Percentiles rank a stretch among this genome's conserved stretches.
These are phyloP conservation scores for Picochlorum sp. DNA, from an alignment of 139 green algal genomes.

Conservation along the genomic window DNA sequence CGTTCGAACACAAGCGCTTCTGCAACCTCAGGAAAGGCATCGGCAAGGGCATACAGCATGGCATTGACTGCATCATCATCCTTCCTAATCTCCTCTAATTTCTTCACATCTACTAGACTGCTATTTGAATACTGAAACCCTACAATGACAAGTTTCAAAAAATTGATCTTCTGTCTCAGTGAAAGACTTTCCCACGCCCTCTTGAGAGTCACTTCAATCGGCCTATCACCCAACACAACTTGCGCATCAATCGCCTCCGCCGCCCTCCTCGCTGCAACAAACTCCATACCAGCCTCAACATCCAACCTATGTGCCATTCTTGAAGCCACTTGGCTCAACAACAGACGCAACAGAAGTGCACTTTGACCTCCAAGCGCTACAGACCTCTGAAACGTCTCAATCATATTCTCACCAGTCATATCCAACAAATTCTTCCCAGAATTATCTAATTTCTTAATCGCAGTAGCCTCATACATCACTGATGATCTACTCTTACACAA, in stretches of 20 bases:
- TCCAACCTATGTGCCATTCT: slow-evolving; percentile 23
- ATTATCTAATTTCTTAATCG: neutral
- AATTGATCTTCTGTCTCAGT: slow-evolving; percentile 16
- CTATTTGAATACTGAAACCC: neutral
- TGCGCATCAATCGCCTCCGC: slow-evolving; percentile 46
- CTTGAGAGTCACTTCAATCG: slow-evolving; percentile 73
- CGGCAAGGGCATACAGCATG: slow-evolving; percentile 14
- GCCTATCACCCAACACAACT: slow-evolving; percentile 75
- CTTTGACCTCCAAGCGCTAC: slow-evolving; percentile 48
- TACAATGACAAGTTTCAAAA: slow-evolving; percentile 11
- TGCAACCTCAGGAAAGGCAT: slow-evolving; percentile 4
- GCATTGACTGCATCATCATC: slow-evolving; percentile 37
- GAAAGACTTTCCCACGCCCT: slow-evolving; percentile 55
- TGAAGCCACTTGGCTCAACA: slow-evolving; percentile 30
- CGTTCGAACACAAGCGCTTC: slow-evolving; percentile 50
- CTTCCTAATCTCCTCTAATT: slow-evolving; percentile 8
- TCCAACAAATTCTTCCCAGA: slow-evolving; percentile 32
- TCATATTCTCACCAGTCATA: slow-evolving; percentile 34
- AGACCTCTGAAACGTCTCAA: slow-evolving; percentile 34
- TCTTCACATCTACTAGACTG: neutral
- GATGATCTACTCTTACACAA: slow-evolving; percentile 56
- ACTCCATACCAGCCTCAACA: slow-evolving; percentile 45
- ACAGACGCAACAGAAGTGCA: slow-evolving; percentile 52
- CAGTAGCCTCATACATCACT: slow-evolving; percentile 24
- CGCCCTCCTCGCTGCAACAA: slow-evolving; percentile 41